These are phyloP conservation scores for Cucumis sativus DNA, from an alignment of 306 rosid genomes.

Conservation along the genomic window DNA sequence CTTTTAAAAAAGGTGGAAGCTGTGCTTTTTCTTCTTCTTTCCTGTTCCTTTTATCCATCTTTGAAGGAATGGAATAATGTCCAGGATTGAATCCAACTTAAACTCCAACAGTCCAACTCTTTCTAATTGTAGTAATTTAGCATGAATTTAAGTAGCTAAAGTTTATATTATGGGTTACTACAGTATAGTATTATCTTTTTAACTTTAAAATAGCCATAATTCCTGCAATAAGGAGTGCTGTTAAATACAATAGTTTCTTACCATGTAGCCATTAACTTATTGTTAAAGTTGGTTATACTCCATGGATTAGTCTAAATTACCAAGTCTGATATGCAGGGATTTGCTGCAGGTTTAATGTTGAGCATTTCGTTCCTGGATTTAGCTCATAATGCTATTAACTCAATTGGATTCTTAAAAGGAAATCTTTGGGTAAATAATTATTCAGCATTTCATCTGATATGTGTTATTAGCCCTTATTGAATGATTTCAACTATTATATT, in stretches of 20 bases:
- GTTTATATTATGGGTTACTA: not conserved
- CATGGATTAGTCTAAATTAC: not conserved
- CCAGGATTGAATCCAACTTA: not conserved
- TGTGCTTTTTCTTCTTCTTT: not conserved
- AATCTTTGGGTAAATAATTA: slow-evolving; percentile 68
- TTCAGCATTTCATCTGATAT: not conserved
- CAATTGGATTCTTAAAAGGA: slow-evolving; percentile 87
- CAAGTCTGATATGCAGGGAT: slow-evolving; percentile 42
- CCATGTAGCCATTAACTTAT: not conserved
- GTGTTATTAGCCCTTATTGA: not conserved
- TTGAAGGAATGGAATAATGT: not conserved
- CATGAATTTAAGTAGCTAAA: not conserved
- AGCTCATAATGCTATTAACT: slow-evolving; percentile 92
- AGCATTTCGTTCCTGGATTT: slow-evolving; percentile 95
- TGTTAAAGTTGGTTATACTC: not conserved
- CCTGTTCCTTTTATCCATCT: not conserved
- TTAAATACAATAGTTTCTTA: not conserved
- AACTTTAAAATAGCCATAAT: not conserved
- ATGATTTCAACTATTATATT: not conserved
- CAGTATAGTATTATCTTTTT: not conserved
- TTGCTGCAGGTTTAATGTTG: slow-evolving; percentile 95
- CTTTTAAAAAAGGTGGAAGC: not conserved
- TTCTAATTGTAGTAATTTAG: not conserved
- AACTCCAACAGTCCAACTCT: not conserved
- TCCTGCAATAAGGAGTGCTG: not conserved